Evolutionary conservation across 805 yeast genomes (phyloP).

Genomic region (Barnettozyma siamensis): DNA sequence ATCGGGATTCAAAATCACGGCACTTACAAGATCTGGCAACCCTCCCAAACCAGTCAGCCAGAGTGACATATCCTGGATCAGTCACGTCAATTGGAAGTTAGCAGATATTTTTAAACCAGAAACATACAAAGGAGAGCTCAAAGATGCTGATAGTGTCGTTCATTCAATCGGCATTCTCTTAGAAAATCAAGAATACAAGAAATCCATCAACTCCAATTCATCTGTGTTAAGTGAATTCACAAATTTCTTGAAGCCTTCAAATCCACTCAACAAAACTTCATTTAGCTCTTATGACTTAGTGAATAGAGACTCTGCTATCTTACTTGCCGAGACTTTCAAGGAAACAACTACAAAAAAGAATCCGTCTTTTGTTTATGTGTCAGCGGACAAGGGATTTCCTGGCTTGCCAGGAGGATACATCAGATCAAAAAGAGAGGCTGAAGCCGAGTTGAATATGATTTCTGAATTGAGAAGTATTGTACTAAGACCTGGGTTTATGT

Average conservation of each 20-base stretch:
- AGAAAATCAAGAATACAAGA: conserved; percentile 66
- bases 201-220: conserved; percentile 29
- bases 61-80: conserved; percentile 41
- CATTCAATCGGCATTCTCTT: conserved; percentile 77
- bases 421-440: conserved; percentile 73
- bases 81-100: conserved; percentile 55
- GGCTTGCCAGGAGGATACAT: conserved; percentile 67
- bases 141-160: conserved; percentile 59
- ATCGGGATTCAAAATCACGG: conserved; percentile 59
- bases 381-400: conserved; percentile 73
- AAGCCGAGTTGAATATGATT: conserved; percentile 42
- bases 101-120: conserved; percentile 66
- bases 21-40: conserved; percentile 56
- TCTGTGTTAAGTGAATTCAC: conserved; percentile 30
- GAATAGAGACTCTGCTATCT: conserved; percentile 64
- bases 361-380: conserved; percentile 63
- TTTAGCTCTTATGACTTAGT: conserved; percentile 52
- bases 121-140: conserved; percentile 44
- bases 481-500: conserved; percentile 82
- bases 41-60: conserved; percentile 33
- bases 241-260: conserved; percentile 43
- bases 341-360: conserved; percentile 21
- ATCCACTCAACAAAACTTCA: conserved; percentile 46
- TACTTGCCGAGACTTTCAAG: conserved; percentile 51
- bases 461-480: conserved; percentile 54